These are phyloP conservation scores for Ogataea naganishii DNA, from an alignment of 805 yeast species.

Conservation along the genomic window DNA sequence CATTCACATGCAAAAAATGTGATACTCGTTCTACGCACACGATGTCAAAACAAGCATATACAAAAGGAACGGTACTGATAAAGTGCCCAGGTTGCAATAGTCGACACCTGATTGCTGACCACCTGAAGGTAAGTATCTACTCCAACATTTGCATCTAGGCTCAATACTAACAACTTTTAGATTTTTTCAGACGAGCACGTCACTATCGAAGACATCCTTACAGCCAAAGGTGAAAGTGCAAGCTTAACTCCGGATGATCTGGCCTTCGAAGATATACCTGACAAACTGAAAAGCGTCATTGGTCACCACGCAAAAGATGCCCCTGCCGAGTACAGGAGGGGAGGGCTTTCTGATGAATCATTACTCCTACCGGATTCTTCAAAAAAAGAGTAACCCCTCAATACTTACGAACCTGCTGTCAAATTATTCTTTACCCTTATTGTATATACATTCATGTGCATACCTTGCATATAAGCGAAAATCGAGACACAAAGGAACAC, in stretches of 20 bases:
- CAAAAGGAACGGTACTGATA: conserved; percentile 75
- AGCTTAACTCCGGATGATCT: conserved; percentile 58
- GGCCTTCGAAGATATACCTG: conserved; percentile 62
- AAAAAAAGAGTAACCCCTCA: conserved; percentile 1
- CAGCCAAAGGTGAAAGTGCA: conserved; percentile 68
- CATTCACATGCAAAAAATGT: conserved; percentile 90
- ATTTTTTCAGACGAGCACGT: conserved; percentile 73
- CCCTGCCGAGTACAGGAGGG: conserved; percentile 31
- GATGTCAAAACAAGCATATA: conserved; percentile 89
- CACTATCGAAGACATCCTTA: conserved; percentile 72
- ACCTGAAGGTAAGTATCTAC: conserved; percentile 40
- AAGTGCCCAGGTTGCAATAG: conserved; percentile 88
- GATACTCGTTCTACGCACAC: conserved; percentile 75
- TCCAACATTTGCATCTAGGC: not conserved
- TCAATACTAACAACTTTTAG: conserved; percentile 21
- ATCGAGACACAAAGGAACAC: no score
- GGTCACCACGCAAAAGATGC: conserved; percentile 68
- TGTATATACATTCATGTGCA: no score
- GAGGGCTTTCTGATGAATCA: conserved; percentile 3
- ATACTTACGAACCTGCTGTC: no score
- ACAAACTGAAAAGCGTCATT: conserved; percentile 35
- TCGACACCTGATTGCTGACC: conserved; percentile 89
- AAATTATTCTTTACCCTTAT: no score
- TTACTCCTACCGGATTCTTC: conserved; percentile 2
- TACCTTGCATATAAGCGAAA: no score